Conservation (phyloP, 2,329 filamentous ascomycete species). For the Botrytis aclada region DNA sequence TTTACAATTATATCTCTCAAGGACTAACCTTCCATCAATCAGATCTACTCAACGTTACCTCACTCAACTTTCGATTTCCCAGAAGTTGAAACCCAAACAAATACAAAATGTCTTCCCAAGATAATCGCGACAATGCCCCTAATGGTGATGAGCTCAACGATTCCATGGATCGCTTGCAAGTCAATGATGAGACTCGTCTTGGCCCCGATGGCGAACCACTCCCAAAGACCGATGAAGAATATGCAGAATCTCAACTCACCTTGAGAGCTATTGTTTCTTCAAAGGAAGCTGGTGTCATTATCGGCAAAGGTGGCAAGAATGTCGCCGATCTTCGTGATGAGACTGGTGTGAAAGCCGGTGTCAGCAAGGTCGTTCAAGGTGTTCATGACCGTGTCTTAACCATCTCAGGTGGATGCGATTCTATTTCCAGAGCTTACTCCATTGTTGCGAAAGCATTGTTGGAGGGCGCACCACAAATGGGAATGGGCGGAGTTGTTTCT, state of each 20-base stretch:
- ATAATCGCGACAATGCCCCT: conserved; percentile 33
- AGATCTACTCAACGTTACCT: neutral
- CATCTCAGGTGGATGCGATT: conserved; percentile 84
- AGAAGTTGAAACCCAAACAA: conserved; percentile 10
- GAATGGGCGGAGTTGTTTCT: conserved; percentile 87
- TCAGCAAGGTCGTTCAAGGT: conserved; percentile 97
- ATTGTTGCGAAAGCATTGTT: conserved; percentile 88
- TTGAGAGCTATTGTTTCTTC: conserved; percentile 97
- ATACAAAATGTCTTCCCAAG: conserved; percentile 36
- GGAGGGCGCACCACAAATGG: conserved; percentile 90
- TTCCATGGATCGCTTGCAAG: conserved; percentile 61
- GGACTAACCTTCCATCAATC: neutral
- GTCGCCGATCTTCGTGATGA: conserved; percentile 95
- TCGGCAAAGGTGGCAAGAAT: conserved; percentile 98
- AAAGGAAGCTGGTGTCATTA: conserved; percentile 98
- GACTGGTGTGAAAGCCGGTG: conserved; percentile 95
- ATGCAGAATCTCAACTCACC: conserved; percentile 86
- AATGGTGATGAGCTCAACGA: conserved; percentile 54
- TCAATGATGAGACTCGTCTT: conserved; percentile 60
- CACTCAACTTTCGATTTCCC: conserved; percentile 5
- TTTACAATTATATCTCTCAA: neutral
- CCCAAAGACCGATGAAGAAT: conserved; percentile 95
- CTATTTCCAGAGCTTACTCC: conserved; percentile 87
- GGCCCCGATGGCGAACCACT: conserved; percentile 73
- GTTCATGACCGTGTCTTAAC: conserved; percentile 97